These are phyloP conservation scores for Ogataea trehaloabstinens DNA, from an alignment of 805 yeast species.

Conservation along the genomic window DNA sequence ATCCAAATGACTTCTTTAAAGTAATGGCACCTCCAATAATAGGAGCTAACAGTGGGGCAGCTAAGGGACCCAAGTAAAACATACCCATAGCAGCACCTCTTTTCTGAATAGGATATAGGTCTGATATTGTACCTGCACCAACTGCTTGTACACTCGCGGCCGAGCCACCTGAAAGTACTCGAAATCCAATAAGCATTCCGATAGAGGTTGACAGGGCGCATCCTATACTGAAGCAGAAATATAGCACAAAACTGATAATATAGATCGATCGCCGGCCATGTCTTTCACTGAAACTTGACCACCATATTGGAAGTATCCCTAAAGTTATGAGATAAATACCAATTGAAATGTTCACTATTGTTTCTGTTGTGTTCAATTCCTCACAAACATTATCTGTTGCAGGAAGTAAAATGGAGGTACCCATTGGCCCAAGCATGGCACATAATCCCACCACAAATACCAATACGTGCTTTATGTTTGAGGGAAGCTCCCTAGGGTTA, in stretches of 20 bases:
- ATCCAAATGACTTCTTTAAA: slow-evolving; percentile 57
- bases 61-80: slow-evolving; percentile 75
- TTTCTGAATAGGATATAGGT: slow-evolving; percentile 60
- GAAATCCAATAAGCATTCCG: slow-evolving; percentile 59
- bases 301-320: slow-evolving; percentile 85
- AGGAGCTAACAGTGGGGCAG: slow-evolving; percentile 80
- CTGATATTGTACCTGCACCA: slow-evolving; percentile 87
- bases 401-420: slow-evolving; percentile 79
- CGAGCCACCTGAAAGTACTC: slow-evolving; percentile 75
- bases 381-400: slow-evolving; percentile 60
- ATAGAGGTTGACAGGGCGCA: slow-evolving; percentile 65
- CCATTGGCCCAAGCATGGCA: slow-evolving; percentile 85
- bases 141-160: slow-evolving; percentile 86
- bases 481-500: slow-evolving; percentile 67
- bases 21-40: slow-evolving; percentile 76
- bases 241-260: slow-evolving; percentile 60
- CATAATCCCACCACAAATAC: slow-evolving; percentile 69
- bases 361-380: slow-evolving; percentile 53
- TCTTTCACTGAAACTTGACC: slow-evolving; percentile 77
- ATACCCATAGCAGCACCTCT: slow-evolving; percentile 80
- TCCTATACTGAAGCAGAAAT: slow-evolving; percentile 68
- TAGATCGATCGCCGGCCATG: slow-evolving; percentile 76
- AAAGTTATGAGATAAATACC: slow-evolving; percentile 73
- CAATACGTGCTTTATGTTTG: slow-evolving; percentile 46
- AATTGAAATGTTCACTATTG: slow-evolving; percentile 71